Evolutionary conservation across 371 early-diverging fungal species (phyloP), one percentile per base, ranked within the genome.

Genomic region (Dichotomocladium elegans): DNA sequence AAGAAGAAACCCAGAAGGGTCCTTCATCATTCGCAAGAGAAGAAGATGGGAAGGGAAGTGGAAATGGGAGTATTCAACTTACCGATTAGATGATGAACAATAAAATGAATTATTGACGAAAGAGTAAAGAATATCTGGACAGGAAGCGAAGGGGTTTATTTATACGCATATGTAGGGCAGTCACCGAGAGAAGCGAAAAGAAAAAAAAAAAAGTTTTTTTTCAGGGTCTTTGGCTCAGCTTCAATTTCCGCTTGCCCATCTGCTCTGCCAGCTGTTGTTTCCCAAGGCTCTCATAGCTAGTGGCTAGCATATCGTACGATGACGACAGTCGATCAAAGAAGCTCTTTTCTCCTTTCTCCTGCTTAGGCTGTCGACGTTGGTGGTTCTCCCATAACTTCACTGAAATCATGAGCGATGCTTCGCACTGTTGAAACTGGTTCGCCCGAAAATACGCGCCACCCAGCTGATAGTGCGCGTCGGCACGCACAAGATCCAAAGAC

Each of bases 371-470:
- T n/a, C n/a, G n/a, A n/a, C n/a, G n/a, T n/a, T n/a, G n/a, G n/a
- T n/a, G n/a, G n/a, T 56, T 66, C 52, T 74, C 74, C 65, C 61
- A 67, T 28, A 61, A 49, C 30, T 63, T 63, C 24, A 65, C 58
- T 11, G 70, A 48, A 6, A 57, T 10, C 1, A 47, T 49, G 17
- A 70, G 29, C 1, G 58, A 58, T n/a, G 54, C 51, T 33, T 74
- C 74, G 24, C 66, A 60, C 25, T 49, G 46, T 1, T 63, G 45
- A 42, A 51, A 70, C n/a, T 68, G 43, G 4, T 57, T 51, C 3
- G 58, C 59, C 28, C 59, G 44, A 31, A 55, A 63, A 41, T 63
- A 70, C 19, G 74, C 74, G 22, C 66, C 57, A 4, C 60, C 70
- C 4, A 74, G 43, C 21, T 68, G 68, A 17, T 51, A 51, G 52